Percentiles rank a stretch among this genome's conserved stretches.
These are phyloP conservation scores for Debaryomycetaceae sp. DNA, from an alignment of 1,139 yeast genomes.

Conservation along the genomic window DNA sequence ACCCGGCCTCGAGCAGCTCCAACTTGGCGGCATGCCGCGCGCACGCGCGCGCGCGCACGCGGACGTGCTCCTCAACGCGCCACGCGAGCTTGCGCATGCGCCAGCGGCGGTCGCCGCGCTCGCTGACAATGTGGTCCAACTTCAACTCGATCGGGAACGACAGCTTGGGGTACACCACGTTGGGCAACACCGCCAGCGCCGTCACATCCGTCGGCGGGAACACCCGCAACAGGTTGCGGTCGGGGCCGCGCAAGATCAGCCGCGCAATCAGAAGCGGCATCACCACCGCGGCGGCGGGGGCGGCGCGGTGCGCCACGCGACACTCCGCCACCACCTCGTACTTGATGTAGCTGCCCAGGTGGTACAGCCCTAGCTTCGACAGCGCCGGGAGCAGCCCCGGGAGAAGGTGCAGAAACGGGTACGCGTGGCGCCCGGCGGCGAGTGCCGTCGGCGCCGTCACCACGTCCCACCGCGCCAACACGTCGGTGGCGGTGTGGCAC, in stretches of 20 bases:
- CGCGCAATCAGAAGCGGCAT: slow-evolving; percentile 75
- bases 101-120: slow-evolving; percentile 67
- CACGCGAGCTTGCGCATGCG: slow-evolving; percentile 84
- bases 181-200: slow-evolving; percentile 83
- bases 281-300: slow-evolving; percentile 37
- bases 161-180: slow-evolving; percentile 84
- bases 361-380: slow-evolving; percentile 52
- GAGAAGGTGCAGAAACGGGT: slow-evolving; percentile 88
- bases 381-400: slow-evolving; percentile 93
- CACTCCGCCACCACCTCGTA: slow-evolving; percentile 73
- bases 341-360: slow-evolving; percentile 52
- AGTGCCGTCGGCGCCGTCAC: slow-evolving; percentile 53
- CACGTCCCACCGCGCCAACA: slow-evolving; percentile 87
- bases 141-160: slow-evolving; percentile 77
- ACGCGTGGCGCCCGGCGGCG: slow-evolving; percentile 68
- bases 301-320: slow-evolving; percentile 30
- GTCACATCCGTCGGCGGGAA: slow-evolving; percentile 94
- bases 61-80: slow-evolving; percentile 82
- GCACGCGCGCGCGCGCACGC: slow-evolving; percentile 58
- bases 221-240: slow-evolving; percentile 79
- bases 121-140: slow-evolving; percentile 67
- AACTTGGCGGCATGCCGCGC: slow-evolving; percentile 48
- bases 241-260: slow-evolving; percentile 77
- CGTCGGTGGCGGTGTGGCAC: slow-evolving; percentile 52
- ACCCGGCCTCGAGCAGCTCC: slow-evolving; percentile 39